Evolutionary conservation across 495 filamentous ascomycete species (phyloP), one percentile per base, ranked within the genome.

Genomic region (Penicillium pulvis): DNA sequence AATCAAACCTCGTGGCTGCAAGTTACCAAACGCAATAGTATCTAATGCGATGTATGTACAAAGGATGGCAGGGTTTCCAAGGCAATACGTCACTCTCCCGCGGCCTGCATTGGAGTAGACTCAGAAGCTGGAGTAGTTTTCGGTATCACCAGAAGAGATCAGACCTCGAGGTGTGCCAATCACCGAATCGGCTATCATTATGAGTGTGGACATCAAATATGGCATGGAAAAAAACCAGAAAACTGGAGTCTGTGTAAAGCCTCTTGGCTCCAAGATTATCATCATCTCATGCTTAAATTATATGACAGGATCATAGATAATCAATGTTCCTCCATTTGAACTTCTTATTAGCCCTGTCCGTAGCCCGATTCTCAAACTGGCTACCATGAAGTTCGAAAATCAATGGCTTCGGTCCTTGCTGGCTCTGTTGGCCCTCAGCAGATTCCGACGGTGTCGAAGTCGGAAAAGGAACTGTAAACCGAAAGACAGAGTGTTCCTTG

Each of bases 351-450:
- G 89, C 91, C 36, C 94, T 78, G 66, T 97, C 92, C 7, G 89
- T 86, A 10, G 93, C 85, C 30, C 91, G 82, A 63, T 85, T 87
- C 79, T 89, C 81, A 67, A 98, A 94, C 63, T 93, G 90, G 58
- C 88, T 88, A 16, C 94, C 94, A 62, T 93, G 87, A 1, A 98
- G 75, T 72, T 98, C 92, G 63, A 97, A 96, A 4, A 88, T 80
- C 64, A 98, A 72, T 12, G 74, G 71, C 41, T 72, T 71, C 9
- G 43, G 51, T 4, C 23, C 51, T 45, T 35, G 20, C 8, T 10
- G 61, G 20, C 20, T 56, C 14, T 44, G 45, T 24, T 56, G 46
- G 26, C 44, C 44, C 26, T 30, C 46, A 17, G 12, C 46, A 28
- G 23, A 62, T 11, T 44, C 58, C 4, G 57, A 39, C 30, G 53